Evolutionary conservation across 2,329 filamentous ascomycete genomes (phyloP), one percentile per base, ranked within the genome.

Genomic region (Cytospora schulzeri): DNA sequence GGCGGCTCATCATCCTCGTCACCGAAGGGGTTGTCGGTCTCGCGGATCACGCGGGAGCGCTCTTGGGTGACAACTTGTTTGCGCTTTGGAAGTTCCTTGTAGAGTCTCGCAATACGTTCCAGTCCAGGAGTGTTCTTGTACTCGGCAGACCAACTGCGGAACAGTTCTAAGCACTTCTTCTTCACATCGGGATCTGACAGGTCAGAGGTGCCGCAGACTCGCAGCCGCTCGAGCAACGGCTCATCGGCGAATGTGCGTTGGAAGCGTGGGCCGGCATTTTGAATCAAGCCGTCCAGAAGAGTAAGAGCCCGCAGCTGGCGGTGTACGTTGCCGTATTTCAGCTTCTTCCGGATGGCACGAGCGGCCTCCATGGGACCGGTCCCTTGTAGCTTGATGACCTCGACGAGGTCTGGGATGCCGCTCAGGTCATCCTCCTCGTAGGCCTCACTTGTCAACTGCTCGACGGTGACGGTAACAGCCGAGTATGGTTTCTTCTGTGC

Each of bases 311-410:
- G 88, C 38, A 98, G 83, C 77, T 99, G 95, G 57, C 93, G 90
- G 76, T 98, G 94, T n/a, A 91, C 84, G 72, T 88, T 96, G 71
- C 95, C 95, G 77, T 99, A 98, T 80, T 99, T 99, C 84, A 99
- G 86, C 81, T 98, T 98, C 85, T 99, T 99, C 66, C 95, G 88
- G 71, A 99, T 86, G 56, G 95, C 93, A 73, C 95, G 88, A 61
- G 94, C 92, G 65, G 93, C 93, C 80, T 99, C 95, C 15, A 87
- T 85, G 1, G 95, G 92, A 0, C 95, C 95, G 8, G 91, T 91
- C 29, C 85, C 84, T 77, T 99, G 95, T 65, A 99, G 87, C 69
- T 91, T 90, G 74, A 99, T 91, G 63, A 95, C 92, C 77, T 99
- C 95, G 68, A 98, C 91, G 28, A 99, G 87, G 72, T 98, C 93